Evolutionary conservation across 176 grass and related monocot species (phyloP), one percentile per base, ranked within the genome.

Genomic region (Triticum turgidum): DNA sequence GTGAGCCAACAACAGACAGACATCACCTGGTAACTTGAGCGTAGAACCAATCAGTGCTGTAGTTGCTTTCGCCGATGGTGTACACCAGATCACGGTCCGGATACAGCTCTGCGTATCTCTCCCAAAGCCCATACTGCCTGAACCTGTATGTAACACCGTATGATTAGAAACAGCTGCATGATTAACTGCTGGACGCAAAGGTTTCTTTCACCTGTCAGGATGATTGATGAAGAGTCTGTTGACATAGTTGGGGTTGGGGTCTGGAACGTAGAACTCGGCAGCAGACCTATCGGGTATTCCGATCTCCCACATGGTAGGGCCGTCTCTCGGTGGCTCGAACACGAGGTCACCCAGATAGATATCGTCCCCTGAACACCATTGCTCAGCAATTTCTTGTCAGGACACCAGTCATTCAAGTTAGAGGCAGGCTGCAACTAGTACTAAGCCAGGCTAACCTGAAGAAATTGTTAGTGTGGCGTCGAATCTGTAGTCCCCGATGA

Each of bases 81-180:
- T 89, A 97, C 18, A 91, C 86, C 72, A 97, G 82, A 87, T 97
- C 95, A 35, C 61, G 38, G 52, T 90, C 71, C 59, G 90, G 88
- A 73, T 97, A 97, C 9, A 94, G 54, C 54, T 97, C 95, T 22
- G 92, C 69, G 10, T 97, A 97, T 69, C 90, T 91, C n/a, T 97
- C 95, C 95, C 95, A 97, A 45, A 97, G 85, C 47, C 95, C 95
- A n/a, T 97, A 97, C 63, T 97, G 95, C 76, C 92, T 83, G 83
- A 97, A 97, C 56, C 92, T 94, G 90, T 2, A 90, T 51, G 51
- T 5, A 54, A 54, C 51, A 54, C 5, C 4, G 3, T 34, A 14
- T 2, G 59, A 75, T 74, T 6, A 69, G 25, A 56, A 65, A 49
- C 32, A 79, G 30, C n/a, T 76, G 7, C 11, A 70, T 65, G 27